Evolutionary conservation across 495 filamentous ascomycete species (phyloP).

Genomic region (Tuber umbilicatum): DNA sequence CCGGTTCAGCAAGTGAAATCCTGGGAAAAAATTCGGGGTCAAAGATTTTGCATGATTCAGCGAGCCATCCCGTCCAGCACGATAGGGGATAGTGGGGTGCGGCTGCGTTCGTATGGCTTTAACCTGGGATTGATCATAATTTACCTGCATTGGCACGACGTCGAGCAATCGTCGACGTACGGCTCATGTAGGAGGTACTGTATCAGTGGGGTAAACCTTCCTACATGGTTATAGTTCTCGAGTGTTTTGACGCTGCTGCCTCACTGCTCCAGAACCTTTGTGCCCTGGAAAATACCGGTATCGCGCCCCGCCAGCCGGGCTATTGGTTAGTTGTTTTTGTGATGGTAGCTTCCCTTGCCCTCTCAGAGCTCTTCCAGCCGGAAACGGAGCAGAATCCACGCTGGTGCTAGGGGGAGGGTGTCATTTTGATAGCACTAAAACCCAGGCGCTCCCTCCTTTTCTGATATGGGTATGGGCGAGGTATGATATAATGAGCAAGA

Average conservation of each 20-base stretch:
- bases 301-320: background rate
- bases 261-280: background rate
- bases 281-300: background rate
- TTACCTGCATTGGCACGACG: background rate
- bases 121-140: background rate
- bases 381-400: slow-evolving; percentile 3
- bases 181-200: background rate
- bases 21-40: too few species aligned
- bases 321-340: slow-evolving; percentile 12
- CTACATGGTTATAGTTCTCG: background rate
- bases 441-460: slow-evolving; percentile 6
- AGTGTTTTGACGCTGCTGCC: background rate
- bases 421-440: slow-evolving; percentile 21
- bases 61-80: too few species aligned
- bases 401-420: slow-evolving; percentile 15
- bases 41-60: background rate
- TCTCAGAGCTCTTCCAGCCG: slow-evolving; percentile 9
- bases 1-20: too few species aligned
- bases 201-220: background rate
- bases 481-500: slow-evolving; percentile 21
- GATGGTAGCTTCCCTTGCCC: background rate
- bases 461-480: slow-evolving; percentile 10
- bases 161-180: background rate
- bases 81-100: background rate
- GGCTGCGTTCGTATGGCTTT: background rate